These are phyloP conservation scores for Termitomyces sp. DNA, from an alignment of 768 basidiomycete species.

Conservation along the genomic window DNA sequence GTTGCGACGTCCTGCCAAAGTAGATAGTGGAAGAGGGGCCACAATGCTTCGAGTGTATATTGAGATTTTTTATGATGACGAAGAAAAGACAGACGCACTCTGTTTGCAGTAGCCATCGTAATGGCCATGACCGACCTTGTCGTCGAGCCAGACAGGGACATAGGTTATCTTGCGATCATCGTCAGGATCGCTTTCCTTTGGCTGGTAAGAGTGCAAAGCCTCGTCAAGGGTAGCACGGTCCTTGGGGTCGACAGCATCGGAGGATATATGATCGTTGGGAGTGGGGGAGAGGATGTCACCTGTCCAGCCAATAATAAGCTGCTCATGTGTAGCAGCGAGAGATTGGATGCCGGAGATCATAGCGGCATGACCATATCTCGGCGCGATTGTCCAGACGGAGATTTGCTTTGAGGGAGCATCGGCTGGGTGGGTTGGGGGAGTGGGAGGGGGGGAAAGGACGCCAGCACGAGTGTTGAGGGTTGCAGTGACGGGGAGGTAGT, in stretches of 20 bases:
- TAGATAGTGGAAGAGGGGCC: constrained; percentile 98
- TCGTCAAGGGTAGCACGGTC: constrained; percentile 64
- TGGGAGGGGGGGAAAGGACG: constrained; percentile 69
- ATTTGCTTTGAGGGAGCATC: constrained; percentile 19
- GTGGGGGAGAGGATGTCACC: constrained; percentile 70
- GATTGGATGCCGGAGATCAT: constrained; percentile 93
- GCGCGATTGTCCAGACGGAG: constrained; percentile 65
- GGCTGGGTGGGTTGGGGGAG: constrained; percentile 56
- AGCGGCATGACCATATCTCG: constrained; percentile 87
- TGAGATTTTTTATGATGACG: background rate
- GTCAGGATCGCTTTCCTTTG: constrained; percentile 52
- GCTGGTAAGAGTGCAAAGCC: constrained; percentile 55
- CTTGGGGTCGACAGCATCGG: constrained; percentile 45
- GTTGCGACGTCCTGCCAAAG: constrained; percentile 96
- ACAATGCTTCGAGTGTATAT: constrained; percentile 55
- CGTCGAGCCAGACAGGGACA: constrained; percentile 88
- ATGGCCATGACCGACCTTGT: constrained; percentile 85
- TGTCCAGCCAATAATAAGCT: constrained; percentile 91
- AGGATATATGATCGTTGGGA: constrained; percentile 38
- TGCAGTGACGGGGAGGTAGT: constrained; percentile 78
- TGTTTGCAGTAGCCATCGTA: constrained; percentile 99
- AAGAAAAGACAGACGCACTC: constrained; percentile 62
- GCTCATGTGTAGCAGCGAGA: constrained; percentile 78
- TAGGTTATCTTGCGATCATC: constrained; percentile 62
- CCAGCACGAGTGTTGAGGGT: constrained; percentile 48